These are phyloP conservation scores for Capsicum rhomboideum DNA, from an alignment of 257 asterid genomes.

Conservation along the genomic window DNA sequence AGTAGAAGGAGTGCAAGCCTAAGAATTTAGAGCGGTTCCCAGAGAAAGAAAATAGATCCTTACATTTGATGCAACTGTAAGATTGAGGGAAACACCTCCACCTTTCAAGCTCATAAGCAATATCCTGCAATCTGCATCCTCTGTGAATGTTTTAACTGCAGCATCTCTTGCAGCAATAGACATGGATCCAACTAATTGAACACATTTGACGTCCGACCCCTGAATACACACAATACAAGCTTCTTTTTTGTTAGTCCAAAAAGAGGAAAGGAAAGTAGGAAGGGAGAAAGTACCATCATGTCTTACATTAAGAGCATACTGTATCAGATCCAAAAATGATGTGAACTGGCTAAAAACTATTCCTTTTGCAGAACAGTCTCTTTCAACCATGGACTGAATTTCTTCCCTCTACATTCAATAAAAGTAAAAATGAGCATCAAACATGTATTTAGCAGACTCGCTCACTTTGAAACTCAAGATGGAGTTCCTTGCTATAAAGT, in stretches of 20 bases:
- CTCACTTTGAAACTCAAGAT: background rate
- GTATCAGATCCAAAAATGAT: conserved; percentile 85
- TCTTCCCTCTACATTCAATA: conserved; percentile 62
- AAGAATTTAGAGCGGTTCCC: background rate
- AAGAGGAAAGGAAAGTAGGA: background rate
- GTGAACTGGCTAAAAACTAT: conserved; percentile 89
- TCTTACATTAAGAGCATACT: conserved; percentile 39
- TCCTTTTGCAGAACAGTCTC: conserved; percentile 87
- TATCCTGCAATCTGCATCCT: conserved; percentile 73
- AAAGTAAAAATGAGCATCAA: conserved; percentile 6
- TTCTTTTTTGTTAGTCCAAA: background rate
- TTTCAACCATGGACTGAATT: conserved; percentile 46
- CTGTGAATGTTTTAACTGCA: conserved; percentile 60
- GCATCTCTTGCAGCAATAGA: conserved; percentile 67
- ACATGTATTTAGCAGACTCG: background rate
- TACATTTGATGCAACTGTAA: conserved; percentile 91
- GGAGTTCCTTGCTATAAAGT: too few species aligned
- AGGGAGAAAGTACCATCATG: background rate
- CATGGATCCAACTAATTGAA: conserved; percentile 78
- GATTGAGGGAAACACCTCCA: conserved; percentile 93
- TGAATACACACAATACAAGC: background rate
- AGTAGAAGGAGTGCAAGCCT: background rate
- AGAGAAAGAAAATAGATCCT: background rate
- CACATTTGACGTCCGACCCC: conserved; percentile 70
- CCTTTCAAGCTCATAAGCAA: conserved; percentile 87